Conservation (phyloP, 139 green algal species). For the Chlorella sp. region DNA sequence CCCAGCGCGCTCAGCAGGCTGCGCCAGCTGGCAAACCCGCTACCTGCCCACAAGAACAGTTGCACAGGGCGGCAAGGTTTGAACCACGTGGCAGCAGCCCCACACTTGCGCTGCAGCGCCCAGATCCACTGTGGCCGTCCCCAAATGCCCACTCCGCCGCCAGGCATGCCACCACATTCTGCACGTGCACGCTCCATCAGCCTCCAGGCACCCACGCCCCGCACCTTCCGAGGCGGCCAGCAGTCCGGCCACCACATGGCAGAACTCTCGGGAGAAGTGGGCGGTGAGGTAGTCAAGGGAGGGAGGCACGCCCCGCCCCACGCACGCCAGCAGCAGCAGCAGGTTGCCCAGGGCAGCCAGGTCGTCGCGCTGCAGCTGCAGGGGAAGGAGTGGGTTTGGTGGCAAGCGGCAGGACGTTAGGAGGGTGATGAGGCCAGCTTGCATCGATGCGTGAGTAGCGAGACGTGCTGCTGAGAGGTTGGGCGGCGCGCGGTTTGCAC, state of each 20-base stretch:
- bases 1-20: slow-evolving; percentile 69
- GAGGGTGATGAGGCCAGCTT: neutral
- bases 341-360: slow-evolving; percentile 73
- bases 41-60: slow-evolving; percentile 5
- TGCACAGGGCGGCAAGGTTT: neutral
- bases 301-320: slow-evolving; percentile 42
- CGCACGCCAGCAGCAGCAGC: slow-evolving; percentile 85
- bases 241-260: slow-evolving; percentile 71
- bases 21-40: slow-evolving; percentile 51
- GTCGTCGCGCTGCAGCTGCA: slow-evolving; percentile 49
- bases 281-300: slow-evolving; percentile 68
- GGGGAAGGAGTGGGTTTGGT: neutral
- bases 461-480: too few species aligned
- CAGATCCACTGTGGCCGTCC: too few species aligned
- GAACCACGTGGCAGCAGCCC: too few species aligned
- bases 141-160: too few species aligned
- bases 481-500: too few species aligned
- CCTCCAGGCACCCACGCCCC: neutral
- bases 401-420: neutral
- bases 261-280: slow-evolving; percentile 79
- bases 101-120: too few species aligned
- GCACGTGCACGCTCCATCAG: neutral
- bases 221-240: slow-evolving; percentile 45
- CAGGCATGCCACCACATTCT: too few species aligned
- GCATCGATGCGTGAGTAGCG: too few species aligned